Base-by-base conservation (phyloP, 306 rosid species). In the Lablab purpureus region DNA sequence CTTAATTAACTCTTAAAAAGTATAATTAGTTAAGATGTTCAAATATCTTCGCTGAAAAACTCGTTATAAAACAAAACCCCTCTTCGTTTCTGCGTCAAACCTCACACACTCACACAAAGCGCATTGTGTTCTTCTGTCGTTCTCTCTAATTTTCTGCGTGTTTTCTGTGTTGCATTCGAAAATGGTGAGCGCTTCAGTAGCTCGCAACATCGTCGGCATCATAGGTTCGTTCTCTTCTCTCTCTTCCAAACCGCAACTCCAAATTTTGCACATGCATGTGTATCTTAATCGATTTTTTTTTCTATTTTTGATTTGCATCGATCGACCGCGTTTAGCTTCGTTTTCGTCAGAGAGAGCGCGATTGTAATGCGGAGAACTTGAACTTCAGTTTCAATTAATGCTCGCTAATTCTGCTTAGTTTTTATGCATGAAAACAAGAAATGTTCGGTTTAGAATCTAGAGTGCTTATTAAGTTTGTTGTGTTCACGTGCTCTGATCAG, bases 161-260 rank as follows among this genome's bases (percentile, higher is more conserved):
- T 58, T 60, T 28, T 58, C 32, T 4, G 37, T 9, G 19, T 60
- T 60, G 37, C 37, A 1, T 63, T 34, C 14, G 1, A 84, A 67
- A 51, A 91, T 91, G 96, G 85, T 64, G 75, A 43, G 2, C 12
- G 76, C 85, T 4, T 18, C 68, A 0, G 0, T 71, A 13, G 74
- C 72, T 45, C 86, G 88, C n/a, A 78, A 50, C 15, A 70, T 75
- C 15, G 75, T 91, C 1, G 93, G 96, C 1, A 49, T 87, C 19
- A 37, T 91, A 22, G 96, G 96, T 91, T 37, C 40, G 81, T 82
- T 14, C 11, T 10, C 21, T 82, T 13, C 34, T 37, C 32, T 37
- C 32, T 54, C 40, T 13, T 11, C 7, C 17, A 8, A 4, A 12
- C n/a, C 4, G 6, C 43, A 11, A 6, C 2, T 25, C 2, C 65